phyloP scores from a whole-genome alignment of 1,284 basidiomycete species.

The Tilletia walkeri region DNA sequence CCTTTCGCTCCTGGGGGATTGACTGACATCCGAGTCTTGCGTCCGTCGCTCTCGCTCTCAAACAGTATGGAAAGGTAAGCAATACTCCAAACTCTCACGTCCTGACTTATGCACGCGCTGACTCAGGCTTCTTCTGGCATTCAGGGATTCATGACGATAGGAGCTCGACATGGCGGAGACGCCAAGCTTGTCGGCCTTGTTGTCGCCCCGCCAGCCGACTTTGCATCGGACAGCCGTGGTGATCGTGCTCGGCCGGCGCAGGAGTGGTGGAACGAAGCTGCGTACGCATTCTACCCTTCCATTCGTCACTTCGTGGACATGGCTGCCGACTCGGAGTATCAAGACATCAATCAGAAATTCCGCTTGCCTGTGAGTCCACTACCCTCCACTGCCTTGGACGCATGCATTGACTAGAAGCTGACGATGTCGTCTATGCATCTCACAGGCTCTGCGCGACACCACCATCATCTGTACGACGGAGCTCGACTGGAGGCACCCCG shows the following conservation, averaged over 20 bases:
- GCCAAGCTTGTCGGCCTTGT: conserved; percentile 39
- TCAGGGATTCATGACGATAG: conserved; percentile 30
- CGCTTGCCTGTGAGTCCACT: background rate
- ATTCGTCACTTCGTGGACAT: conserved; percentile 42
- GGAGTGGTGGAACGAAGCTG: conserved; percentile 38
- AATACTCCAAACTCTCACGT: background rate
- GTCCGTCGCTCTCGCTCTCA: too few relatives aligned
- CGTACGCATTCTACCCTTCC: conserved; percentile 34
- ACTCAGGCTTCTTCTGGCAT: background rate
- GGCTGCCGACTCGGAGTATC: conserved; percentile 35
- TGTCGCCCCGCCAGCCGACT: conserved; percentile 22
- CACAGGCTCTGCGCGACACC: conserved; percentile 2
- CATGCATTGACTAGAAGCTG: background rate
- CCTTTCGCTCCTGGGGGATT: too few relatives aligned
- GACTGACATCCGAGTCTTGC: too few relatives aligned
- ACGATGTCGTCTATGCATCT: background rate
- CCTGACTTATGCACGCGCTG: background rate
- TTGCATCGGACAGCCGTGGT: conserved; percentile 22
- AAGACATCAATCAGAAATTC: conserved; percentile 31
- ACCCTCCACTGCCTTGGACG: background rate
- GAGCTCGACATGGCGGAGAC: conserved; percentile 30
- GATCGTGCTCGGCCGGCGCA: conserved; percentile 12
- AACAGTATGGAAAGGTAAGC: conserved; percentile 7
- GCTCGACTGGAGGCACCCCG: background rate
- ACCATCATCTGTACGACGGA: conserved; percentile 14